These are phyloP conservation scores for Vigna trinervia DNA, from an alignment of 306 rosid species.

Conservation along the genomic window DNA sequence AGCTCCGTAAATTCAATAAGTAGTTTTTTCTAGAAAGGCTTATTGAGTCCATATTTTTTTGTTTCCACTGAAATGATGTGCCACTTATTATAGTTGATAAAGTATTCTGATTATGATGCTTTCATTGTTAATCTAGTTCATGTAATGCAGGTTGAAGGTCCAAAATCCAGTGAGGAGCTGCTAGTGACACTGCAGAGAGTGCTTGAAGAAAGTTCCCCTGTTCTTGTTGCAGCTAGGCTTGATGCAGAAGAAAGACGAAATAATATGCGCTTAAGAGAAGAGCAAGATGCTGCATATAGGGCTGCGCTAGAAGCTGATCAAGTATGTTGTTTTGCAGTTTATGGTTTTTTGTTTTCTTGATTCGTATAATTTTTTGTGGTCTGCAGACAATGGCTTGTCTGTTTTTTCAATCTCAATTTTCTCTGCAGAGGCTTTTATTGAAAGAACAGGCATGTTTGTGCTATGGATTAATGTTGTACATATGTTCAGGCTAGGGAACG, in stretches of 20 bases:
- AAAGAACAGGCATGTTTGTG: constrained; percentile 32
- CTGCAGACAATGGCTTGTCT: constrained; percentile 21
- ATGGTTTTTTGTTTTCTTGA: constrained; percentile 4
- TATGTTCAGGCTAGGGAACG: constrained; percentile 86
- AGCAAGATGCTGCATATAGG: constrained; percentile 99
- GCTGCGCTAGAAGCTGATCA: constrained; percentile 99
- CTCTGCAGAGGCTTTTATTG: constrained; percentile 18
- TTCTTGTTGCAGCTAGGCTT: constrained; percentile 80
- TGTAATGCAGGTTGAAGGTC: constrained; percentile 83
- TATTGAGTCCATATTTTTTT: constrained; percentile 13
- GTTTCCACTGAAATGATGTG: constrained; percentile 26
- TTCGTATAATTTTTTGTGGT: neutral
- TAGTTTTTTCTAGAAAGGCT: constrained; percentile 1
- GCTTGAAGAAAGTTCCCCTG: constrained; percentile 90
- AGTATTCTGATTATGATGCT: constrained; percentile 30
- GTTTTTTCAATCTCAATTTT: constrained; percentile 20
- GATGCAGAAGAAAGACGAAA: constrained; percentile 93
- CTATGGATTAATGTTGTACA: constrained; percentile 42
- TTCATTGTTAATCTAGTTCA: constrained; percentile 36
- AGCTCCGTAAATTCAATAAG: neutral
- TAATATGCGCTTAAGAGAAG: constrained; percentile 86
- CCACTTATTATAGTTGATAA: constrained; percentile 28
- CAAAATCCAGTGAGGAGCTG: constrained; percentile 89
- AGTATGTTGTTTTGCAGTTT: constrained; percentile 57
- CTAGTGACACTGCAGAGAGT: constrained; percentile 76